Evolutionary conservation across 106 monocot genomes (phyloP), one percentile per base, ranked within the genome.

Genomic region (Dioscorea alata): DNA sequence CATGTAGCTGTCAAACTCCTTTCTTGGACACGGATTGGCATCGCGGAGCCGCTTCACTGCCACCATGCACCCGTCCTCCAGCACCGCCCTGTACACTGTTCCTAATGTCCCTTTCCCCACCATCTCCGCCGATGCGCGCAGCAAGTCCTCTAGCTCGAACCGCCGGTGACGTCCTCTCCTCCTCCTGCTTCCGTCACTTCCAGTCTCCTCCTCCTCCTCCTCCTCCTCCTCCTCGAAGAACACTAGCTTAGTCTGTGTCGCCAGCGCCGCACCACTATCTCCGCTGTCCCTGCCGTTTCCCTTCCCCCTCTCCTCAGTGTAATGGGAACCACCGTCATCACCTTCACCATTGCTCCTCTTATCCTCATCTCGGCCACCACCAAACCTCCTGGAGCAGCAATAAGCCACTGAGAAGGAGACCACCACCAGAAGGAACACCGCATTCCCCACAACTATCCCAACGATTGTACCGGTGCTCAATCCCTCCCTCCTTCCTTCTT

Each of bases 111-210:
- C 88, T 54, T 78, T 81, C 1, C 88, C 88, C 35, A 88, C 21
- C 88, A 88, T 88, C 78, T 88, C 88, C 21, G 88, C 81, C 19
- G 88, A 88, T 0, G 88, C 84, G 33, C 88, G 63, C 49, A 88
- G 70, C 64, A 88, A 73, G 54, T 88, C 84, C 49, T 88, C 88
- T 59, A 88, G 62, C 62, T 73, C 84, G 56, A 88, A 88, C 72
- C 66, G 57, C 57, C 50, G 31, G 48, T 24, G 23, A 4, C 54
- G 14, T 14, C 70, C 35, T 23, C 50, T 64, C 34, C 54, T 28
- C 76, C 23, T 63, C 57, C 32, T 9, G 25, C 7, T 61, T 2
- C 28, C 57, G 8, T 23, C 48, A 15, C 57, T 63, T 14, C 63
- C 63, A 24, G 13, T 58, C 53, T 23, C 58, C 59, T 4, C 52